A percentile compares a stretch with the other conserved stretches of the same genome.
Evolutionary conservation across 2,329 filamentous ascomycete genomes (phyloP).

Genomic region (Madurella mycetomatis): DNA sequence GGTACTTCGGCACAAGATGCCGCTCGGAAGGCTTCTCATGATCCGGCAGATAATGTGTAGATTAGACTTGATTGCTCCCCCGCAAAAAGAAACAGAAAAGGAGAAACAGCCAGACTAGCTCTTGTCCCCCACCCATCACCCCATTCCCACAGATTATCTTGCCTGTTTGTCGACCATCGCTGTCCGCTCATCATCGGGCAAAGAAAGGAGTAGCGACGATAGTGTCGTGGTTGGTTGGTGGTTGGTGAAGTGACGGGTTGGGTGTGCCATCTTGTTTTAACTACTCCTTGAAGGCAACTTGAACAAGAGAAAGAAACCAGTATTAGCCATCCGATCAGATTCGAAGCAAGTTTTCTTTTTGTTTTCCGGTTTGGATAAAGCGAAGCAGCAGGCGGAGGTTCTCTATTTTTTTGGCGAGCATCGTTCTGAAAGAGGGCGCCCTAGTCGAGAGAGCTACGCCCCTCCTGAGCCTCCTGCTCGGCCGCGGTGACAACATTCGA

Average conservation of each 20-base stretch:
- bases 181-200: too few relatives aligned
- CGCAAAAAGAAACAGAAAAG: background rate
- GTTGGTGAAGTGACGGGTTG: background rate
- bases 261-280: background rate
- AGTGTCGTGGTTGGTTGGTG: conserved; percentile 2
- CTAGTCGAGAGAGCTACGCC: conserved; percentile 20
- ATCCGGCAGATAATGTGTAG: background rate
- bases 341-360: background rate
- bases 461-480: conserved; percentile 26
- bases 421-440: background rate
- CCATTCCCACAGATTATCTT: conserved; percentile 3
- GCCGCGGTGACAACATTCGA: conserved; percentile 23
- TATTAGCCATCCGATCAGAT: conserved; percentile 15
- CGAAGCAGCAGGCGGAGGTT: background rate
- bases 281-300: conserved; percentile 21
- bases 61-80: background rate
- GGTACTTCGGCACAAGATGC: background rate
- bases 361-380: background rate
- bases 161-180: background rate
- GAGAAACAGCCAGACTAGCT: background rate
- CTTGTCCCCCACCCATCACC: background rate
- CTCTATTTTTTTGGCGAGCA: background rate
- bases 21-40: background rate
- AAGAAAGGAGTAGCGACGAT: background rate
- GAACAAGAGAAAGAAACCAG: conserved; percentile 7